Conservation (phyloP, 1,284 basidiomycete species). For the Papiliotrema fonsecae region DNA sequence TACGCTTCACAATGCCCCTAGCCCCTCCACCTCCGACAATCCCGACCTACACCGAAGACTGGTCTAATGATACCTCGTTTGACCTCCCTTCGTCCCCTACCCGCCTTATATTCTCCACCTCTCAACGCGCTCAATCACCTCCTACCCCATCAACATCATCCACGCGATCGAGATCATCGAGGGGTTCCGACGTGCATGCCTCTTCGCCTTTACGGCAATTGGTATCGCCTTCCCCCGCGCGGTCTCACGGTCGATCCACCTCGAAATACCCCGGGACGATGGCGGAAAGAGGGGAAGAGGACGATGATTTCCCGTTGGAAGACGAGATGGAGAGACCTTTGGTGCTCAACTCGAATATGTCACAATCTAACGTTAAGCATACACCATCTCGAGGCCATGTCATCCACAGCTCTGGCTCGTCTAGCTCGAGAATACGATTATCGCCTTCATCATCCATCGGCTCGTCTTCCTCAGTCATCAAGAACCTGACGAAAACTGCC, state of each 20-base stretch:
- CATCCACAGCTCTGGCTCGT: no score
- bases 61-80: slow-evolving; percentile 41
- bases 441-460: no score
- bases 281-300: no score
- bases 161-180: slow-evolving; percentile 4
- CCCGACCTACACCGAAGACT: slow-evolving; percentile 33
- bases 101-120: slow-evolving; percentile 8
- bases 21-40: slow-evolving; percentile 25
- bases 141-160: slow-evolving; percentile 2
- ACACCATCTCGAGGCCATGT: no score
- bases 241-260: neutral
- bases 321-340: no score
- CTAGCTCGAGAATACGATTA: no score
- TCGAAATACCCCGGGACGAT: no score
- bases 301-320: no score
- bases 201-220: slow-evolving; percentile 26
- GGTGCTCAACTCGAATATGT: no score
- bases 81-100: slow-evolving; percentile 20
- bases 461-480: no score
- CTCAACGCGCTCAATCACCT: slow-evolving; percentile 1
- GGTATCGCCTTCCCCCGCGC: slow-evolving; percentile 7
- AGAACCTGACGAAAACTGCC: neutral
- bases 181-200: slow-evolving; percentile 5
- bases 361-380: no score
- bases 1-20: no score